Evolutionary conservation across 345 rosid species (phyloP), one percentile per base, ranked within the genome.

Genomic region (Punica granatum): DNA sequence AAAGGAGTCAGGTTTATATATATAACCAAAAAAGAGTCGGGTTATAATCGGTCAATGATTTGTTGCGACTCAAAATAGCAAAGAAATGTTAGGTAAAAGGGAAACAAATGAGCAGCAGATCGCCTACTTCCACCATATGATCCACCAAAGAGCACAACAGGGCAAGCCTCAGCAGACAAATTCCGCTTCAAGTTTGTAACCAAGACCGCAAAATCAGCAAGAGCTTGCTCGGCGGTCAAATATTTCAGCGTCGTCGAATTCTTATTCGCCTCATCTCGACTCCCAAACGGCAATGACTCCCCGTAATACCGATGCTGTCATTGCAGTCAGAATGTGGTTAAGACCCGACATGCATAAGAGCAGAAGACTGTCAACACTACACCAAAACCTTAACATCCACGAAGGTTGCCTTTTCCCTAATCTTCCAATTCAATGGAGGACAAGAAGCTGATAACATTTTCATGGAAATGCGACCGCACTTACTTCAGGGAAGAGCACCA

Each of bases 101-200:
- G 31, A 19, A 54, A 67, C 14, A 56, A 26, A 31, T 19, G 16
- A 68, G 53, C 53, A 25, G 14, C 30, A 34, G 41, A 46, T 11
- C 18, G 28, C 90, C 77, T 86, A 92, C 97, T 93, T 86, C 98
- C 98, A 73, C 98, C 97, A 46, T 93, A 90, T 25, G 98, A 93
- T 70, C 98, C 98, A 1, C 98, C 98, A 71, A 93, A 90, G 74
- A 93, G 77, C 60, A 93, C 92, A 60, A 88, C 96, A 0, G 97
- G 97, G 30, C 83, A 93, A 21, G 79, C 88, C 80, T 87, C 84
- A 0, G 98, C 98, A 9, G 97, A 88, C 59, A 93, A 78, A 70
- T 90, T 93, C 70, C 84, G 76, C 70, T 93, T 88, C 80, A 90
- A 77, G 74, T 90, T 77, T 25, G 86, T 86, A 34, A 86, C 69